A percentile compares a stretch with the other conserved stretches of the same genome.
Evolutionary conservation across 2,329 filamentous ascomycete genomes (phyloP).

Genomic region (Aciculosporium take): DNA sequence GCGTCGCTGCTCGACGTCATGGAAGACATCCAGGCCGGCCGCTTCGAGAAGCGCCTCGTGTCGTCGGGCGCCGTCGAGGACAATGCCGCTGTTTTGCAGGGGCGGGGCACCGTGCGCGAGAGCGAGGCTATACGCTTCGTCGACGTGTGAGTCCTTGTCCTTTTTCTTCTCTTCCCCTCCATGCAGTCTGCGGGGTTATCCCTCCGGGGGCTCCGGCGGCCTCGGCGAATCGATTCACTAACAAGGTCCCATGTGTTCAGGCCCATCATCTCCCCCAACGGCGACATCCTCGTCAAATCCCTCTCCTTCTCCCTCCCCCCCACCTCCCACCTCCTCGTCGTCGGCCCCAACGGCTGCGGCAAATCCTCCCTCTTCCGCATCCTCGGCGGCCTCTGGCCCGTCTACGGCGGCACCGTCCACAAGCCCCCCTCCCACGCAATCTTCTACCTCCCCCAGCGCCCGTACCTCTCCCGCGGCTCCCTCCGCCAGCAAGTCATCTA

Average conservation of each 20-base stretch:
- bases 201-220: no score
- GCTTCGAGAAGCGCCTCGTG: constrained; percentile 92
- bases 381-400: constrained; percentile 89
- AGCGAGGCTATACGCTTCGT: constrained; percentile 73
- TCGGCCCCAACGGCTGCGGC: constrained; percentile 92
- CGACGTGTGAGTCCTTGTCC: constrained; percentile 51
- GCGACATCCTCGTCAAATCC: constrained; percentile 74
- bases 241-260: no score
- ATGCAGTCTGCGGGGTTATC: no score
- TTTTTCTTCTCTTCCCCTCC: neutral
- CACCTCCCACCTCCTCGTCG: constrained; percentile 83
- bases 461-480: constrained; percentile 80
- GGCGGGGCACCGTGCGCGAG: constrained; percentile 69
- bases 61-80: constrained; percentile 71
- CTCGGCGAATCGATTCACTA: no score
- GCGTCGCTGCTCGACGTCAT: constrained; percentile 84
- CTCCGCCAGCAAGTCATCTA: constrained; percentile 97
- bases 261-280: constrained; percentile 92
- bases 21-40: constrained; percentile 77
- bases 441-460: constrained; percentile 94
- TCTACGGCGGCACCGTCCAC: constrained; percentile 84
- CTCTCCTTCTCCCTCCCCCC: constrained; percentile 77
- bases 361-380: constrained; percentile 96
- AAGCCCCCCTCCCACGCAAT: constrained; percentile 89
- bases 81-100: constrained; percentile 69